A percentile compares a stretch with the other conserved stretches of the same genome.
Evolutionary conservation across 768 basidiomycete species (phyloP).

Genomic region (Xerocomus spinulosus): DNA sequence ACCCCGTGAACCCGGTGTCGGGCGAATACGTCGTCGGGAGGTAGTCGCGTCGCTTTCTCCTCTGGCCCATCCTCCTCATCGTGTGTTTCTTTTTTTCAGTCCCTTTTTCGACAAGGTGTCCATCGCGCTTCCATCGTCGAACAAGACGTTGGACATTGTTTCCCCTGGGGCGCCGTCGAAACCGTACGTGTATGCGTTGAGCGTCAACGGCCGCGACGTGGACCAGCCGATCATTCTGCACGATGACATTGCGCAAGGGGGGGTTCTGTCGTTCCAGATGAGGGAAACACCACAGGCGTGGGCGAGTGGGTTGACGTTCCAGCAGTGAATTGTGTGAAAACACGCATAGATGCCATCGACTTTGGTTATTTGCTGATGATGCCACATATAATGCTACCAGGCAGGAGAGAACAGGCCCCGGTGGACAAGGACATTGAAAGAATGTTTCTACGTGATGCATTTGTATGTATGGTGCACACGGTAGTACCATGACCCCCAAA

Average conservation of each 20-base stretch:
- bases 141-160: constrained; percentile 42
- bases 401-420: too few relatives aligned
- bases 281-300: constrained; percentile 42
- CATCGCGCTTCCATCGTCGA: constrained; percentile 46
- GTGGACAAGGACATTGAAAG: too few relatives aligned
- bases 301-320: too few relatives aligned
- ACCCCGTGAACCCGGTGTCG: constrained; percentile 78
- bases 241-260: constrained; percentile 55
- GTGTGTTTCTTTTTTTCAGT: constrained; percentile 18
- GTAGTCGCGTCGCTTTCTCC: constrained; percentile 32
- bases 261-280: constrained; percentile 63
- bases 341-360: too few relatives aligned
- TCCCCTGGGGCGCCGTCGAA: constrained; percentile 55
- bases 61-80: not conserved
- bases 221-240: constrained; percentile 52
- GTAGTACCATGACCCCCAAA: too few relatives aligned
- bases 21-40: constrained; percentile 73
- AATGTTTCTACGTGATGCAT: too few relatives aligned
- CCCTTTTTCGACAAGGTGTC: constrained; percentile 53
- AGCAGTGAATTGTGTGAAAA: too few relatives aligned
- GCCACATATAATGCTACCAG: too few relatives aligned
- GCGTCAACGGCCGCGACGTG: constrained; percentile 47
- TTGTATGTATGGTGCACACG: too few relatives aligned
- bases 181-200: constrained; percentile 57
- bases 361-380: too few relatives aligned